Evolutionary conservation across 352 stramenopile genomes (phyloP), one percentile per base, ranked within the genome.

Genomic region (Globisporangium rhizosaccharum): DNA sequence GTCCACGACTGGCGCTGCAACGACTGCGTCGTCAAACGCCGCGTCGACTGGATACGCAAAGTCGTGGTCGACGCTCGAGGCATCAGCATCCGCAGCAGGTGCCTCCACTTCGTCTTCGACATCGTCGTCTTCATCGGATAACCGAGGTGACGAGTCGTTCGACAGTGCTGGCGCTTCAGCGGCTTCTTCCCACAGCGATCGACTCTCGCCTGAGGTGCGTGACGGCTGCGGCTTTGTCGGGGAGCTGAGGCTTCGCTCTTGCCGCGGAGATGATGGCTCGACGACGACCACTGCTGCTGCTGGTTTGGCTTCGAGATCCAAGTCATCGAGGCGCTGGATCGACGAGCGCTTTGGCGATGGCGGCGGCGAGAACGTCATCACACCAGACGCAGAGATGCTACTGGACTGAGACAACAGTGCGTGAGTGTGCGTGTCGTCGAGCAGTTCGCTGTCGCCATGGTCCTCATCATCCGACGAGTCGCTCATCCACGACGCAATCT

Each of bases 141-240:
- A 49, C 18, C 51, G 33, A 39, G 33, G 8, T 8, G 33, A 12
- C 33, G 33, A 36, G 15, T 48, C 26, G 23, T 45, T 37, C 10
- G 53, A 23, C n/a, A 20, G 48, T 18, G 48, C 15, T 18, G 25
- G 15, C 25, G 44, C 59, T 7, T 61, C 37, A 0, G 25, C 53
- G 7, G 50, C 53, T n/a, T 56, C 50, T 44, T 65, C 59, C 59
- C 59, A 65, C 26, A 56, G 20, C 23, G 53, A 65, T 37, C 42
- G 49, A 9, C 42, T 30, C 25, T 61, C 54, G n/a, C 11, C 41
- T 2, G 50, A 57, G 12, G 44, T 18, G 14, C 17, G 20, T 14
- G 37, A n/a, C 12, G 51, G 53, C 33, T 39, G 33, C n/a, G 30
- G 28, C 46, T 52, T 51, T 10, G 26, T 23, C 10, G 50, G 36